Conservation (phyloP, 2,329 filamentous ascomycete species). For the Aspergillus fijiensis region DNA sequence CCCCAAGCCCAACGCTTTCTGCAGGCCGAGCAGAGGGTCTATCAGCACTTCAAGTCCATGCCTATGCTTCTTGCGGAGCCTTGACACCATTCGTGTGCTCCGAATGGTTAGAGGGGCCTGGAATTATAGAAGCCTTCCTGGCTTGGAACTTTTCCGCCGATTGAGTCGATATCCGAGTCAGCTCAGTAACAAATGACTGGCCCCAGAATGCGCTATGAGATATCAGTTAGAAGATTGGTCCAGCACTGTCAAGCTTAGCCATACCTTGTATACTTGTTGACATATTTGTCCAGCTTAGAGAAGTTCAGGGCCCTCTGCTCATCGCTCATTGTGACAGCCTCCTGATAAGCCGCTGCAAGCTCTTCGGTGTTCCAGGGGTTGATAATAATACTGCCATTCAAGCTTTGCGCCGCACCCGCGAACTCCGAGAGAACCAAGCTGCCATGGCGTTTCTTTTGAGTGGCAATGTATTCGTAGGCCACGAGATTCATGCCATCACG, state of each 20-base stretch:
- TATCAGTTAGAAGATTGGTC: slow-evolving; percentile 20
- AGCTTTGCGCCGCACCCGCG: slow-evolving; percentile 87
- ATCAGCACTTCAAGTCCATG: slow-evolving; percentile 5
- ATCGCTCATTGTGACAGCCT: slow-evolving; percentile 93
- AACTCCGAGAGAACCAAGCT: slow-evolving; percentile 96
- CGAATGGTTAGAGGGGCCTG: slow-evolving; percentile 6
- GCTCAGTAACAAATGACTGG: slow-evolving; percentile 83
- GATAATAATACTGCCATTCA: slow-evolving; percentile 90
- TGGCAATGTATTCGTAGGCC: slow-evolving; percentile 96
- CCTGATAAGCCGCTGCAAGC: slow-evolving; percentile 86
- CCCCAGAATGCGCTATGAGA: slow-evolving; percentile 81
- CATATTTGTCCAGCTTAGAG: slow-evolving; percentile 88
- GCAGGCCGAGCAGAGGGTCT: background rate
- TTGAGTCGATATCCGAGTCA: slow-evolving; percentile 59
- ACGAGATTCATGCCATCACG: slow-evolving; percentile 99
- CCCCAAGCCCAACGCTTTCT: background rate
- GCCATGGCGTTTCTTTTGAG: slow-evolving; percentile 84
- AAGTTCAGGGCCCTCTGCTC: slow-evolving; percentile 86
- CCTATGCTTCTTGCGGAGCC: slow-evolving; percentile 2
- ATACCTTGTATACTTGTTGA: slow-evolving; percentile 90
- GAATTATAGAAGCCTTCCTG: slow-evolving; percentile 26
- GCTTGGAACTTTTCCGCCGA: slow-evolving; percentile 39
- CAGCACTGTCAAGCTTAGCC: slow-evolving; percentile 9
- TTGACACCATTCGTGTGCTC: slow-evolving; percentile 21
- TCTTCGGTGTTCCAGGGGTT: slow-evolving; percentile 99